Evolutionary conservation across 2,329 filamentous ascomycete species (phyloP), one percentile per base, ranked within the genome.

Genomic region (Apiospora sp.): DNA sequence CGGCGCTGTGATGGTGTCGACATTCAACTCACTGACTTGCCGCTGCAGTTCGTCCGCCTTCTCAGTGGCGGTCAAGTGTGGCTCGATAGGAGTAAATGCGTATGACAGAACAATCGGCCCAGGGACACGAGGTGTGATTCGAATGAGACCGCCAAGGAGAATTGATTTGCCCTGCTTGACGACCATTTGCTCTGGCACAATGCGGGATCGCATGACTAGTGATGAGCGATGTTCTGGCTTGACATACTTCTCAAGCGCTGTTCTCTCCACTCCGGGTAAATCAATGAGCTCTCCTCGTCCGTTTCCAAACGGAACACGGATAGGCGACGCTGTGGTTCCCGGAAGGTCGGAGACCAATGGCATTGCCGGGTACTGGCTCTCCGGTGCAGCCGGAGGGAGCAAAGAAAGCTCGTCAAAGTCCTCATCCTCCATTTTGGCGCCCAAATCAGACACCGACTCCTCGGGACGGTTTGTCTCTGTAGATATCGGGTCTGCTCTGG

Each of bases 291-390:
- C 97, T 72, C 96, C 96, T 78, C 91, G 93, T 34, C 93, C 93
- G 73, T 90, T 91, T 67, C 95, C 95, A 79, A 96, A 99, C 0
- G 95, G 94, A 24, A 98, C 91, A 41, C 96, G 92, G 76, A 99
- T 98, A 0, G 96, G 96, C 0, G 95, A 97, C 1, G 95, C 96
- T 0, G 96, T 99, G 0, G 96, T 99, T 13, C 97, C 96, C 0
- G 96, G 94, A 3, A 98, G 87, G 5, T 93, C 89, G 0, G 95
- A 98, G 1, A 98, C 93, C 14, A 97, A 84, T 1, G 96, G 96
- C 89, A 98, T 95, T 22, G 90, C 86, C 6, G 96, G 96, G 78
- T 92, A 98, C 69, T 92, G 87, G 2, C 89, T 91, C 78, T 95
- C 94, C 4, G 86, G 84, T 74, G 92, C 94, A 0, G 90, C 86